A percentile compares a stretch with the other conserved stretches of the same genome.
Conservation (phyloP, 305 asterid genomes). For the Solanum hybrid region DNA sequence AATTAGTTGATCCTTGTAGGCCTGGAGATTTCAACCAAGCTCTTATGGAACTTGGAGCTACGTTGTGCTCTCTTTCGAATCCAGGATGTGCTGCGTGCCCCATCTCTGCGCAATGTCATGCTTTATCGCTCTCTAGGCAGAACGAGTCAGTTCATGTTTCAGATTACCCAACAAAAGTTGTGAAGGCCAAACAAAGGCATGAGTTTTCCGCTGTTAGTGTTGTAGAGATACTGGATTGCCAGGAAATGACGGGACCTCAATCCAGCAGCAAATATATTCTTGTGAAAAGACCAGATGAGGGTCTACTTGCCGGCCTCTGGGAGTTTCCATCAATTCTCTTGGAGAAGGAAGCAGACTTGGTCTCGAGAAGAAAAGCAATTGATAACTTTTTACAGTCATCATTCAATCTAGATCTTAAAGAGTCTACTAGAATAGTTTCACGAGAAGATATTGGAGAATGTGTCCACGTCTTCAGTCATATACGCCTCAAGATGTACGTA, state of each 20-base stretch:
- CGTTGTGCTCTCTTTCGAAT: conserved; percentile 45
- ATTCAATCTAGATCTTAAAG: conserved; percentile 42
- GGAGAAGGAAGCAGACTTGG: conserved; percentile 56
- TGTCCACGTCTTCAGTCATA: conserved; percentile 75
- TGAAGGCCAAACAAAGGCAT: conserved; percentile 68
- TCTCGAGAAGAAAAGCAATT: conserved; percentile 51
- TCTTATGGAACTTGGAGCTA: conserved; percentile 97
- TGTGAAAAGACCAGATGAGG: conserved; percentile 81
- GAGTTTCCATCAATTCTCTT: conserved; percentile 88
- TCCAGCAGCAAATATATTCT: conserved; percentile 54
- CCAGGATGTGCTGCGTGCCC: conserved; percentile 80
- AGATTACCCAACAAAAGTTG: conserved; percentile 76
- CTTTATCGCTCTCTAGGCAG: conserved; percentile 43
- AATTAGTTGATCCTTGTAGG: conserved; percentile 76
- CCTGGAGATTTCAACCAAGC: conserved; percentile 99
- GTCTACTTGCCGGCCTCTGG: conserved; percentile 98
- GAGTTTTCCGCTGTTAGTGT: conserved; percentile 92
- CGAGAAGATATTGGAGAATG: conserved; percentile 88
- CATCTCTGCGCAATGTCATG: conserved; percentile 61
- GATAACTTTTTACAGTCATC: conserved; percentile 57
- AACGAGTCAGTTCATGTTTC: conserved; percentile 57
- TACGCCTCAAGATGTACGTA: conserved; percentile 83
- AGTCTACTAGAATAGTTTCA: conserved; percentile 42
- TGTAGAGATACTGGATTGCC: conserved; percentile 59
- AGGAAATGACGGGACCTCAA: conserved; percentile 24